Conservation (phyloP, 2,329 filamentous ascomycete species). For the Neofusicoccum parvum region DNA sequence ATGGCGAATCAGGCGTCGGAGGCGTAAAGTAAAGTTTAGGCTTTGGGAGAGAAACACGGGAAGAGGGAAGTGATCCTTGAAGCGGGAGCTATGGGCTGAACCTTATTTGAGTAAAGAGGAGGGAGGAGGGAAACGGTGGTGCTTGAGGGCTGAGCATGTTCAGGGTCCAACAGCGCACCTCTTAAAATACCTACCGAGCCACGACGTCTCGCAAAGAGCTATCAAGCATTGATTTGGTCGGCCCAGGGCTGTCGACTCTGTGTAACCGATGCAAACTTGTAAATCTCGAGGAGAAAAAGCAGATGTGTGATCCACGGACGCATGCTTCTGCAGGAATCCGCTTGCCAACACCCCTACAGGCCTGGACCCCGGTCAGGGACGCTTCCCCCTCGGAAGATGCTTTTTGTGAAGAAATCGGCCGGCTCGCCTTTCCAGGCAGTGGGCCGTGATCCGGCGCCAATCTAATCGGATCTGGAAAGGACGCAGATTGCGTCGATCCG, state of each 20-base stretch:
- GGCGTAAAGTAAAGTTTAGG: background rate
- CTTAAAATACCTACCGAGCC: conserved; percentile 18
- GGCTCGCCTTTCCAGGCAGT: conserved; percentile 3
- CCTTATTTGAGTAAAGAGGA: conserved; percentile 4
- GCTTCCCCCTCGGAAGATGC: background rate
- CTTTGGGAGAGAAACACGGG: background rate
- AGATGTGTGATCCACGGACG: conserved; percentile 15
- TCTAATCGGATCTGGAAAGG: conserved; percentile 17
- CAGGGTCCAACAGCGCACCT: conserved; percentile 17
- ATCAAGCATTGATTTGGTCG: conserved; percentile 21
- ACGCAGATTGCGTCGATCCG: conserved; percentile 17
- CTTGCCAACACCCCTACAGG: conserved; percentile 11
- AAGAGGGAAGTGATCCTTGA: conserved; percentile 1
- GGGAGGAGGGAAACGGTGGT: conserved; percentile 4
- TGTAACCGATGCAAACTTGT: conserved; percentile 21
- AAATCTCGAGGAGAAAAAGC: conserved; percentile 14
- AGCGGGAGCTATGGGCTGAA: conserved; percentile 12
- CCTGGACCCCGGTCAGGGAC: conserved; percentile 15
- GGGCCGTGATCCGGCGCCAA: conserved; percentile 1
- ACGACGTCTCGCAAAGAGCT: conserved; percentile 4
- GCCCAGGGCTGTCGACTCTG: conserved; percentile 16
- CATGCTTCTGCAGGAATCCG: conserved; percentile 15
- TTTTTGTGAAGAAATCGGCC: conserved; percentile 21
- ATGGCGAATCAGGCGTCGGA: conserved; percentile 3
- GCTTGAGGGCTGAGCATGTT: conserved; percentile 5